Evolutionary conservation across 345 rosid genomes (phyloP).

Genomic region (Lepidium sativum): DNA sequence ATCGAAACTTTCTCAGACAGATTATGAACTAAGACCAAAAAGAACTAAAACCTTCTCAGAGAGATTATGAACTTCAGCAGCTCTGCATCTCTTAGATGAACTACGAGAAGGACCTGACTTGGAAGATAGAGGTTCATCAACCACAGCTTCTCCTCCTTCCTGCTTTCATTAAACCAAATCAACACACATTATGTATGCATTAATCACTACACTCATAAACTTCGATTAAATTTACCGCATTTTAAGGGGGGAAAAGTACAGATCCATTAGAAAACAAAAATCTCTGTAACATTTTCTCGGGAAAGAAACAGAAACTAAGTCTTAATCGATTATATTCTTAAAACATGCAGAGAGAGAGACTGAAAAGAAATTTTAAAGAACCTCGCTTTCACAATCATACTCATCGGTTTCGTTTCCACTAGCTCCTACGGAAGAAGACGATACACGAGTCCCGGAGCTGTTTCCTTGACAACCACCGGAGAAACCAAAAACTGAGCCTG

Average conservation of each 20-base stretch:
- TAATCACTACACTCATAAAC: background rate
- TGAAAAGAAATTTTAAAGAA: constrained; percentile 2
- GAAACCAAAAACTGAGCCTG: constrained; percentile 14
- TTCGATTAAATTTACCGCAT: background rate
- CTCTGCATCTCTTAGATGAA: constrained; percentile 86
- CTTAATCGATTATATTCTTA: background rate
- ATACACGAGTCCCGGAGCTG: constrained; percentile 22
- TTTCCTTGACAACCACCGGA: constrained; percentile 21
- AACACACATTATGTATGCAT: background rate
- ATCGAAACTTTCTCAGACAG: constrained; percentile 76
- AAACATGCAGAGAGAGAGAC: constrained; percentile 7
- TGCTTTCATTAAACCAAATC: constrained; percentile 6
- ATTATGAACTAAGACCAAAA: constrained; percentile 48
- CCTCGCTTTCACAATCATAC: constrained; percentile 84
- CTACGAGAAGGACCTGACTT: constrained; percentile 44
- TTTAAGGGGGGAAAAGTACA: background rate
- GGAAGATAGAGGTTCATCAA: constrained; percentile 32
- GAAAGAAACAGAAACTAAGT: background rate
- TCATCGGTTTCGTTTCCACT: constrained; percentile 60
- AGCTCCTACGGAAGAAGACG: constrained; percentile 45
- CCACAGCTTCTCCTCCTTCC: constrained; percentile 63
- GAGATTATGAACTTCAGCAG: constrained; percentile 93
- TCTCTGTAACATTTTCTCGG: constrained; percentile 1
- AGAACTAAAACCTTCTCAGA: constrained; percentile 71
- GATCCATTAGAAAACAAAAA: constrained; percentile 15